Conservation (phyloP, 805 yeast species). For the Komagataella pseudopastoris region DNA sequence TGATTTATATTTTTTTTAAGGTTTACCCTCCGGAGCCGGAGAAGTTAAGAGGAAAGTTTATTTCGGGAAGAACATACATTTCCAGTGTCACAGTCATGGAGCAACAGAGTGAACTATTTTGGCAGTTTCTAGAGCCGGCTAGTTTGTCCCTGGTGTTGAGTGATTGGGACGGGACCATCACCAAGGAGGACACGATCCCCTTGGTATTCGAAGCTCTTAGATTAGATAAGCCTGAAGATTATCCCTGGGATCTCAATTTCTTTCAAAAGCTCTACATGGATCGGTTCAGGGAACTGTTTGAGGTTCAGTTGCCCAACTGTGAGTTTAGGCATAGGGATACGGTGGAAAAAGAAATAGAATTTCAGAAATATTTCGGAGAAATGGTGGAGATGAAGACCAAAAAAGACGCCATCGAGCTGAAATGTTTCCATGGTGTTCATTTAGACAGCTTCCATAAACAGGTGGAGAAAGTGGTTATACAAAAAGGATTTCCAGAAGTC, state of each 20-base stretch:
- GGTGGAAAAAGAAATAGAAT: conserved; percentile 26
- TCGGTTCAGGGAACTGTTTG: conserved; percentile 19
- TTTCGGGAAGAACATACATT: background rate
- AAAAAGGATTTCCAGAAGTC: conserved; percentile 7
- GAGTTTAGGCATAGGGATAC: conserved; percentile 18
- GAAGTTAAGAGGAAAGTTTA: background rate
- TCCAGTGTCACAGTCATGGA: background rate
- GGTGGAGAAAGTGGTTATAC: conserved; percentile 22
- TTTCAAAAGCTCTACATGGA: conserved; percentile 29
- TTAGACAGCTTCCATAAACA: conserved; percentile 17
- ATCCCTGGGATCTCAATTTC: conserved; percentile 23
- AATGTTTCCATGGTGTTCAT: conserved; percentile 28
- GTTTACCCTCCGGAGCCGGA: background rate
- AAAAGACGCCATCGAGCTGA: conserved; percentile 20
- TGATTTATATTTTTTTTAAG: background rate
- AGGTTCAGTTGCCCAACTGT: conserved; percentile 6
- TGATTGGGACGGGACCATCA: conserved; percentile 62
- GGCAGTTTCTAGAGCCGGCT: background rate
- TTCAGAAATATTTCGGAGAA: conserved; percentile 26
- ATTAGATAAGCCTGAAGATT: conserved; percentile 16
- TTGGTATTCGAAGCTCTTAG: conserved; percentile 38
- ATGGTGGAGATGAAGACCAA: conserved; percentile 28
- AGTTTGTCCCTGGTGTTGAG: conserved; percentile 19
- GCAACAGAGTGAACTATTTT: background rate
- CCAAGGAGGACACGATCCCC: conserved; percentile 38